These are phyloP conservation scores for Ophiostoma ulmi DNA, from an alignment of 2,329 filamentous ascomycete species.

Conservation along the genomic window DNA sequence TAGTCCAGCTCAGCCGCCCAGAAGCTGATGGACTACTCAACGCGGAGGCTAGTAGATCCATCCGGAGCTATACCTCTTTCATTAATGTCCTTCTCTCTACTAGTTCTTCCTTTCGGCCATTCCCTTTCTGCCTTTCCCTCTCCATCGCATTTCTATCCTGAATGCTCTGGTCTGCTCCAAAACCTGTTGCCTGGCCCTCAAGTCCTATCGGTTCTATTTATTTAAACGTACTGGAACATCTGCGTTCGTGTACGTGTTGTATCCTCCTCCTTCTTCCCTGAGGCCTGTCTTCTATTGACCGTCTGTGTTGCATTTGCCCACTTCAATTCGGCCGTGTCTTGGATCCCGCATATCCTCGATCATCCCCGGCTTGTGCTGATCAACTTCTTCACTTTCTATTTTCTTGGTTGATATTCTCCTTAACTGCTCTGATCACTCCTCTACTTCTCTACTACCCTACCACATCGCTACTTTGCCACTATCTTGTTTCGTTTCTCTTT, in stretches of 20 bases:
- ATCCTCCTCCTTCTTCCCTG: too few species aligned
- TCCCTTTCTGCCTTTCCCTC: background rate
- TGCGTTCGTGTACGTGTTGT: too few species aligned
- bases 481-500: background rate
- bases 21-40: background rate
- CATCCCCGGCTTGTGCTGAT: background rate
- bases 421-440: too few species aligned
- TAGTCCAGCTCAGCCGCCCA: background rate
- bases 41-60: conserved; percentile 12
- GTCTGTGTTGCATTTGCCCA: background rate
- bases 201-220: background rate
- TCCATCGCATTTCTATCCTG: background rate
- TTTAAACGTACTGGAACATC: background rate
- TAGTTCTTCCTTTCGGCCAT: background rate
- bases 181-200: background rate
- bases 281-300: background rate
- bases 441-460: background rate
- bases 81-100: background rate
- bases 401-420: too few species aligned
- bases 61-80: conserved; percentile 3
- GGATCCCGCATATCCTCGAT: background rate
- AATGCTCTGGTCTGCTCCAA: too few species aligned
- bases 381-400: background rate
- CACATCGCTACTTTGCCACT: background rate
- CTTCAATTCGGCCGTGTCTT: conserved; percentile 1